These are phyloP conservation scores for Magnolia kwangsiensis DNA, from an alignment of 164 flowering plant species.

Conservation along the genomic window DNA sequence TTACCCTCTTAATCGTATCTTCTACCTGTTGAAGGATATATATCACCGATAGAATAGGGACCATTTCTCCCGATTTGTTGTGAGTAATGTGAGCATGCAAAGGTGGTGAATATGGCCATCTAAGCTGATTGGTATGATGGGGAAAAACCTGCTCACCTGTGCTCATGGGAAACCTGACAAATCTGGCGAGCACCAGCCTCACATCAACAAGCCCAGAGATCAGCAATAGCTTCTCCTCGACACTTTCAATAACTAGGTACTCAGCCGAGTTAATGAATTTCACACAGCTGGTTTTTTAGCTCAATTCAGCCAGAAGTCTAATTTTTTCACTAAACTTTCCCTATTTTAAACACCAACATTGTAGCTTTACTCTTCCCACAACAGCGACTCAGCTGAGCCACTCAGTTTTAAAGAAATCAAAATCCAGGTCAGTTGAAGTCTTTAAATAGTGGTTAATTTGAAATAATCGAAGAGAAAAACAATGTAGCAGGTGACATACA, in stretches of 20 bases:
- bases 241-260: neutral
- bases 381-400: neutral
- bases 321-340: neutral
- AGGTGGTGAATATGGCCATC: too few species aligned
- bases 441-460: neutral
- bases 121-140: too few species aligned
- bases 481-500: slow-evolving; percentile 39
- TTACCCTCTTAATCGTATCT: too few species aligned
- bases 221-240: neutral
- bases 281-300: neutral
- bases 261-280: neutral
- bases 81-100: too few species aligned
- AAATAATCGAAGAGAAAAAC: neutral
- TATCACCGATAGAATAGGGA: too few species aligned
- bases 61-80: too few species aligned
- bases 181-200: too few species aligned
- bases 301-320: neutral
- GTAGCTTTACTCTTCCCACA: neutral
- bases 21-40: too few species aligned
- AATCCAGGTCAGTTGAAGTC: neutral
- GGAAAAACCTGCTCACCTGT: too few species aligned
- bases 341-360: neutral
- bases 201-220: too few species aligned
- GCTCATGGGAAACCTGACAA: too few species aligned
- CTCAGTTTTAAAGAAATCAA: neutral